Percentiles rank a stretch among this genome's conserved stretches.
Evolutionary conservation across 2,329 filamentous ascomycete genomes (phyloP).

Genomic region (Ophiocordyceps camponoti-saundersi): DNA sequence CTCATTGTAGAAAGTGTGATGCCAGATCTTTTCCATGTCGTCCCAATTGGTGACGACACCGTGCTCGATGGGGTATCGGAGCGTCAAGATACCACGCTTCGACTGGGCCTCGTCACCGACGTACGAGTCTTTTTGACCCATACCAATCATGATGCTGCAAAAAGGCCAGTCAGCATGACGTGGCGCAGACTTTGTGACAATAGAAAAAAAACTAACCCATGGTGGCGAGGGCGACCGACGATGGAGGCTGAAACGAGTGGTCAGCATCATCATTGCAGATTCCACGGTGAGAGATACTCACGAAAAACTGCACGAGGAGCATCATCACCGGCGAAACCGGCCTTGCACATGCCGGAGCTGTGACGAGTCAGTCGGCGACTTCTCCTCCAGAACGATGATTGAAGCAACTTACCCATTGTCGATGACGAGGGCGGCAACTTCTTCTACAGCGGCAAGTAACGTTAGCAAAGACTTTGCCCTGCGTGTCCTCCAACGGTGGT

Average conservation of each 20-base stretch:
- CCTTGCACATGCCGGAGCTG: constrained; percentile 99
- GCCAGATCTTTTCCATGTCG: constrained; percentile 99
- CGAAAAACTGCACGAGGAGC: constrained; percentile 99
- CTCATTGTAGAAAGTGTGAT: constrained; percentile 99
- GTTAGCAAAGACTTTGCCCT: background rate
- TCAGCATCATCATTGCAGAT: constrained; percentile 15
- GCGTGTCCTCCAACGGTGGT: background rate
- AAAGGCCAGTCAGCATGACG: constrained; percentile 3
- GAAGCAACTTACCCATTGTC: constrained; percentile 95
- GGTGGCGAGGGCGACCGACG: constrained; percentile 97
- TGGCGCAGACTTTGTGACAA: background rate
- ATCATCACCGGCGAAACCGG: constrained; percentile 99
- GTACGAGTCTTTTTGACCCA: constrained; percentile 99
- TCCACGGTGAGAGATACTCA: constrained; percentile 41
- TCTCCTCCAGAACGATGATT: constrained; percentile 8
- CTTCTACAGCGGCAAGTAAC: constrained; percentile 48
- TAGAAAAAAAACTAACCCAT: constrained; percentile 64
- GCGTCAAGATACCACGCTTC: constrained; percentile 99
- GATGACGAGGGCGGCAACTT: constrained; percentile 99
- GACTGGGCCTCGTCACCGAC: constrained; percentile 99
- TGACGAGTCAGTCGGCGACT: constrained; percentile 21
- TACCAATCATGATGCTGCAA: constrained; percentile 98
- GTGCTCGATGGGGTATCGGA: constrained; percentile 99
- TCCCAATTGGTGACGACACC: constrained; percentile 99
- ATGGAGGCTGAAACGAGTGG: constrained; percentile 60